phyloP scores from a whole-genome alignment of 1,284 basidiomycete species.

The Phenoliferia sp. region DNA sequence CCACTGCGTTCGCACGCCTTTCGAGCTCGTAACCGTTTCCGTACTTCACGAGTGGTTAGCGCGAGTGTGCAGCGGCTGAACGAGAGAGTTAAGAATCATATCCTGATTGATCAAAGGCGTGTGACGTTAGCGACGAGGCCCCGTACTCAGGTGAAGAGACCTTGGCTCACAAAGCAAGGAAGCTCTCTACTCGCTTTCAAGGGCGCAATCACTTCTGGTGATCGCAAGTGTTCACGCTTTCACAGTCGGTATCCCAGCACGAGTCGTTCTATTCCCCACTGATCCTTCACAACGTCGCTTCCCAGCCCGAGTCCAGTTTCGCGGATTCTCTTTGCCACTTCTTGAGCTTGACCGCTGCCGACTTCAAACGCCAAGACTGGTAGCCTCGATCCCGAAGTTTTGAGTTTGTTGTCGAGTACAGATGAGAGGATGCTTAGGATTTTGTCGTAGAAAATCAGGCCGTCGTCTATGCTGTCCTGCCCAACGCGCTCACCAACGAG shows the following conservation, averaged over 20 bases:
- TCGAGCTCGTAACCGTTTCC: too few species aligned
- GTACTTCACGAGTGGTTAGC: too few species aligned
- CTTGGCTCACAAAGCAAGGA: too few species aligned
- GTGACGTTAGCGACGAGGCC: too few species aligned
- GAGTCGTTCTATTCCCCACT: constrained; percentile 56
- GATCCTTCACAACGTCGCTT: constrained; percentile 70
- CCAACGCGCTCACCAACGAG: constrained; percentile 52
- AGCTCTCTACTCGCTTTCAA: too few species aligned
- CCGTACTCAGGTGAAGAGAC: too few species aligned
- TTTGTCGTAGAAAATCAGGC: constrained; percentile 69
- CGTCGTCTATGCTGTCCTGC: constrained; percentile 42
- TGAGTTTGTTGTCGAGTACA: constrained; percentile 42
- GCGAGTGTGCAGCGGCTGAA: too few species aligned
- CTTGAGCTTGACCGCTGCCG: constrained; percentile 63
- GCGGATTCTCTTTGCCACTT: constrained; percentile 58
- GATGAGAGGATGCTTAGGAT: constrained; percentile 59
- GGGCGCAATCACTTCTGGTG: too few species aligned
- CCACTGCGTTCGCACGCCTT: too few species aligned
- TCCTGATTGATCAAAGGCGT: too few species aligned
- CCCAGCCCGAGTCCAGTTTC: constrained; percentile 48
- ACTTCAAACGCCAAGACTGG: constrained; percentile 72
- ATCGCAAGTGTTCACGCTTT: too few species aligned
- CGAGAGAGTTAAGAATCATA: too few species aligned
- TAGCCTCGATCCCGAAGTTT: not conserved
- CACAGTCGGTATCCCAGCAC: constrained; percentile 38